These are phyloP conservation scores for Myochromella boudieri DNA, from an alignment of 768 basidiomycete genomes.

Conservation along the genomic window DNA sequence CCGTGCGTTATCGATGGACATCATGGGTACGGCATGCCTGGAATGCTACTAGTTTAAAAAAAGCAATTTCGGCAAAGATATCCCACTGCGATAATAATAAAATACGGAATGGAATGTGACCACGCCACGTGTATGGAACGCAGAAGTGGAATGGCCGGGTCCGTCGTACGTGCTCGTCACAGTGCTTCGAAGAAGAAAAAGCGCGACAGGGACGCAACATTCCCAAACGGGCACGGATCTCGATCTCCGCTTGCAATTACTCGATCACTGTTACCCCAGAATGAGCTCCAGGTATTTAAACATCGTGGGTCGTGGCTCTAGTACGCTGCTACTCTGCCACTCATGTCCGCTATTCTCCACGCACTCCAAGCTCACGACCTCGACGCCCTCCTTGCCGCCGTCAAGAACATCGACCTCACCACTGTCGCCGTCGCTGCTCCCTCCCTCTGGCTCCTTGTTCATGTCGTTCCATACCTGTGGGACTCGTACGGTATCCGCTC, in stretches of 20 bases:
- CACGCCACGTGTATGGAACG: slow-evolving; percentile 1
- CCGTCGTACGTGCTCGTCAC: too few relatives aligned
- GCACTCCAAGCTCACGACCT: slow-evolving; percentile 21
- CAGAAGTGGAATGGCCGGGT: too few relatives aligned
- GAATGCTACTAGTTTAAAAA: neutral
- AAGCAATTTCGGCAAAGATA: neutral
- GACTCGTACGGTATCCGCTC: slow-evolving; percentile 60
- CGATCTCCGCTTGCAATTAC: too few relatives aligned
- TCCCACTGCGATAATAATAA: neutral
- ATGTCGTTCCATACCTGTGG: slow-evolving; percentile 49
- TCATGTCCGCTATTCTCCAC: slow-evolving; percentile 29
- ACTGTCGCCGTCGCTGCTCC: slow-evolving; percentile 27
- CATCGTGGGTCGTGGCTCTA: too few relatives aligned
- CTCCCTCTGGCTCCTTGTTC: slow-evolving; percentile 31
- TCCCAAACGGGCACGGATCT: too few relatives aligned
- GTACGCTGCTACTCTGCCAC: too few relatives aligned
- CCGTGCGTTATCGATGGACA: neutral
- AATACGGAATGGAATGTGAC: too few relatives aligned
- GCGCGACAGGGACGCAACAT: too few relatives aligned
- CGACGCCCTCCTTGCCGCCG: slow-evolving; percentile 19
- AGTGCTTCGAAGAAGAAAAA: too few relatives aligned
- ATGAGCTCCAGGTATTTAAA: too few relatives aligned
- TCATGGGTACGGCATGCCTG: neutral
- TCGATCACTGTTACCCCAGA: too few relatives aligned
- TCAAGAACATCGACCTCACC: slow-evolving; percentile 20